Conservation (phyloP, 805 yeast species). For the Lipomyces sp. region DNA sequence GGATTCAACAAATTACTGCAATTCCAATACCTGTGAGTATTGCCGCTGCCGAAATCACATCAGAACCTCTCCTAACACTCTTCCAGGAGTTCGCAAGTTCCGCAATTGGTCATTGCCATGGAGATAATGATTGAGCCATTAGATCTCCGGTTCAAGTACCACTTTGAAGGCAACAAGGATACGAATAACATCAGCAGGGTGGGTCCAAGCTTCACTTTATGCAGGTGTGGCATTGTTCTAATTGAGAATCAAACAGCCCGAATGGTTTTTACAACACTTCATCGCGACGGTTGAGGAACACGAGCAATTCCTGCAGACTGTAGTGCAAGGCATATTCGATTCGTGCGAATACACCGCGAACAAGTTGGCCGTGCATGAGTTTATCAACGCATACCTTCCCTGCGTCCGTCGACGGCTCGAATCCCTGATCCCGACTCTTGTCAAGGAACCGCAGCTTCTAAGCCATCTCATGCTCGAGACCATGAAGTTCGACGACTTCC, state of each 20-base stretch:
- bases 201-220: not conserved
- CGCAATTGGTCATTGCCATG: slow-evolving; percentile 36
- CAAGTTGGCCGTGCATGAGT: slow-evolving; percentile 40
- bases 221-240: not conserved
- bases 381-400: slow-evolving; percentile 48
- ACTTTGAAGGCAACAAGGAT: slow-evolving; percentile 55
- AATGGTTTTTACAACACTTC: slow-evolving; percentile 59
- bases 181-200: slow-evolving; percentile 58
- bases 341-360: slow-evolving; percentile 21
- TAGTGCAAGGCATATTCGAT: slow-evolving; percentile 31
- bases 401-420: slow-evolving; percentile 48
- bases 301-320: slow-evolving; percentile 31
- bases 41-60: too few relatives aligned
- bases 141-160: slow-evolving; percentile 53
- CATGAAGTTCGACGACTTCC: slow-evolving; percentile 53
- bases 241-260: slow-evolving; percentile 44
- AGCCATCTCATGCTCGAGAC: slow-evolving; percentile 59
- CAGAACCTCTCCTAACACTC: too few relatives aligned
- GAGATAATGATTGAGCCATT: slow-evolving; percentile 48
- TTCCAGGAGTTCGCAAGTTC: not conserved
- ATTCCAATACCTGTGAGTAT: slow-evolving; percentile 19
- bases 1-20: slow-evolving; percentile 10
- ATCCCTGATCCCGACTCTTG: slow-evolving; percentile 32
- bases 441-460: slow-evolving; percentile 46
- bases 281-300: slow-evolving; percentile 37